Base-by-base conservation (phyloP, 2,329 filamentous ascomycete species). In the Fusarium devonianum region DNA sequence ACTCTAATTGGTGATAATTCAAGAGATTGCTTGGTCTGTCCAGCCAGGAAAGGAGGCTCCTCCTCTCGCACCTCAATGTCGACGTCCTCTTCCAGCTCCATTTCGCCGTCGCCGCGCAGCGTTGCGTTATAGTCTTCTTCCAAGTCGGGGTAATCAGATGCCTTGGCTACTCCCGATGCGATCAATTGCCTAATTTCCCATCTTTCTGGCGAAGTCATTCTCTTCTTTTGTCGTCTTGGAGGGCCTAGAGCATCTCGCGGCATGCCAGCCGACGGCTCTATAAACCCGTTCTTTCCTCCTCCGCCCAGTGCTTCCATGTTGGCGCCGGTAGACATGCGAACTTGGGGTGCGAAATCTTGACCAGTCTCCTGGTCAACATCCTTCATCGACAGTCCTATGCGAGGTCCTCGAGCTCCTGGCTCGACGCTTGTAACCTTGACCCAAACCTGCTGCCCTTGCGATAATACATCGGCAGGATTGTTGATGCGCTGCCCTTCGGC, bases 171-270 rank as follows among this genome's bases (percentile, higher is more conserved):
- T 34, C 95, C 94, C 4, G 94, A 96, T 4, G 93, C 92, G 66
- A 99, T 97, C 41, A 99, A 79, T 68, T 99, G 94, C 55, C 93
- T 86, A 56, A 99, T 97, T 70, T 99, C 94, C 93, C 94, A 99
- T 67, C 94, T 80, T 69, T 99, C 94, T 1, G 94, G 94, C 11
- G 93, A 97, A 0, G 93, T 97, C 87, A 97, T 87, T 41, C 94
- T 83, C 76, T 99, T 99, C 70, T 90, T 91, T 45, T 87, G 87
- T 34, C 79, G 82, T 59, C 79, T 79, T 7, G 77, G 73, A 1
- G 67, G 63, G 0, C 73, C 73, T 9, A 75, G 62, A 36, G 41
- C 80, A 75, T 75, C 54, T 65, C 68, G 58, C 39, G 69, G 64
- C 68, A 71, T 64, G 8, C 63, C 53, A 30, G 62, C 40, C 4